These are phyloP conservation scores for Mucuna pruriens DNA, from an alignment of 306 rosid species.

Conservation along the genomic window DNA sequence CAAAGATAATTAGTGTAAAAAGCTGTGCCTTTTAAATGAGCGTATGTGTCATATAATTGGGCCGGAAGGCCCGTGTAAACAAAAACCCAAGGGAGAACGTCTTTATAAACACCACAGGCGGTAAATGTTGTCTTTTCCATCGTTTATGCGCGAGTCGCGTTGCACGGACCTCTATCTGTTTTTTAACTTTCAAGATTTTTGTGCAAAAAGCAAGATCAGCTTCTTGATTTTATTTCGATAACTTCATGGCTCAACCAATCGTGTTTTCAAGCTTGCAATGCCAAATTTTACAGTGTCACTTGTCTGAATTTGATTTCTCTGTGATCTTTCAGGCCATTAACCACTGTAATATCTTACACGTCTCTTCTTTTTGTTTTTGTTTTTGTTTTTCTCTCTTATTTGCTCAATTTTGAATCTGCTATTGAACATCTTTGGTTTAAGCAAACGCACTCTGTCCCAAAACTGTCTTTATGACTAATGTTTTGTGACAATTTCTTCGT, in stretches of 20 bases:
- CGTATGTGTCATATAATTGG: neutral
- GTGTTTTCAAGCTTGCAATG: conserved; percentile 61
- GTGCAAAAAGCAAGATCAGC: conserved; percentile 68
- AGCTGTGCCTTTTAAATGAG: neutral
- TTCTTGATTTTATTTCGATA: conserved; percentile 59
- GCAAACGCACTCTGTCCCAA: conserved; percentile 96
- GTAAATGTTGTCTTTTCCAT: neutral
- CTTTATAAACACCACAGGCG: neutral
- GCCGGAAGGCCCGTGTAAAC: neutral
- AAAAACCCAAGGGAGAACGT: neutral
- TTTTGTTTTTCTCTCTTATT: no score
- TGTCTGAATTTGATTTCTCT: conserved; percentile 61
- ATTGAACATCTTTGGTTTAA: neutral
- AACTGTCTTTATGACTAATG: conserved; percentile 51
- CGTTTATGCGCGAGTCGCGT: neutral
- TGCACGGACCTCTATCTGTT: neutral
- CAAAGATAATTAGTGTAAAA: no score
- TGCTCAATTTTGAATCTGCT: neutral
- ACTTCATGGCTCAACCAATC: conserved; percentile 48
- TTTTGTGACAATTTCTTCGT: conserved; percentile 95
- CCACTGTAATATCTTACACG: conserved; percentile 47
- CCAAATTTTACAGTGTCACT: conserved; percentile 61
- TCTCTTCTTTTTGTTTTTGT: neutral
- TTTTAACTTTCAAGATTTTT: neutral
- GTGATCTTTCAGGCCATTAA: conserved; percentile 73